These are phyloP conservation scores for Colletotrichum shisoi DNA, from an alignment of 2,329 filamentous ascomycete genomes.

Conservation along the genomic window DNA sequence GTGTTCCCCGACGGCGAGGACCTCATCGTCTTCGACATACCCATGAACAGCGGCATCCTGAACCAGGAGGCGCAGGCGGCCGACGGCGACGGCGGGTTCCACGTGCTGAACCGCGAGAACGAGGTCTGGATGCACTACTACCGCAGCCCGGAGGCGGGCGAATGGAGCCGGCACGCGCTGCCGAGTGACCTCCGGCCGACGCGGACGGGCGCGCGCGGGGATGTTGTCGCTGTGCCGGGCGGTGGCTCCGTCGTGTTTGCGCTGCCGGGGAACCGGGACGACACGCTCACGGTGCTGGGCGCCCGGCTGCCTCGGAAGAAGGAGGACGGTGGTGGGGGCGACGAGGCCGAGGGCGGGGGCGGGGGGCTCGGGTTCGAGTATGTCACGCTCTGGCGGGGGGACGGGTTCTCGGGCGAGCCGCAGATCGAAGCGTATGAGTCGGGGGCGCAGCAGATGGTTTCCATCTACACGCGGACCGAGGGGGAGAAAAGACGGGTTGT, in stretches of 20 bases:
- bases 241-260: constrained; percentile 24
- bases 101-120: constrained; percentile 35
- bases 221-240: constrained; percentile 26
- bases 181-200: constrained; percentile 20
- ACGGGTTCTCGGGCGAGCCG: constrained; percentile 36
- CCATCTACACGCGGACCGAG: constrained; percentile 33
- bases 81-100: constrained; percentile 30
- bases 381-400: constrained; percentile 19
- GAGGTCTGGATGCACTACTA: constrained; percentile 36
- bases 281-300: constrained; percentile 28
- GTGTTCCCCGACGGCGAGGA: constrained; percentile 32
- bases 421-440: constrained; percentile 31
- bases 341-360: neutral
- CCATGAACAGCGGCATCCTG: constrained; percentile 30
- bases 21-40: constrained; percentile 35
- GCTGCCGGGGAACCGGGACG: constrained; percentile 30
- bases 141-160: constrained; percentile 14
- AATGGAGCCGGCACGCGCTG: constrained; percentile 26
- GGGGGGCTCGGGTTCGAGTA: constrained; percentile 5
- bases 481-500: constrained; percentile 32
- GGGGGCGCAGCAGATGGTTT: constrained; percentile 21
- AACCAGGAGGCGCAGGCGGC: constrained; percentile 37
- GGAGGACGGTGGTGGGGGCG: no score
- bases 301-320: constrained; percentile 2
- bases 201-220: constrained; percentile 30